These are phyloP conservation scores for Grosmannia huntii DNA, from an alignment of 2,329 filamentous ascomycete genomes.

Conservation along the genomic window DNA sequence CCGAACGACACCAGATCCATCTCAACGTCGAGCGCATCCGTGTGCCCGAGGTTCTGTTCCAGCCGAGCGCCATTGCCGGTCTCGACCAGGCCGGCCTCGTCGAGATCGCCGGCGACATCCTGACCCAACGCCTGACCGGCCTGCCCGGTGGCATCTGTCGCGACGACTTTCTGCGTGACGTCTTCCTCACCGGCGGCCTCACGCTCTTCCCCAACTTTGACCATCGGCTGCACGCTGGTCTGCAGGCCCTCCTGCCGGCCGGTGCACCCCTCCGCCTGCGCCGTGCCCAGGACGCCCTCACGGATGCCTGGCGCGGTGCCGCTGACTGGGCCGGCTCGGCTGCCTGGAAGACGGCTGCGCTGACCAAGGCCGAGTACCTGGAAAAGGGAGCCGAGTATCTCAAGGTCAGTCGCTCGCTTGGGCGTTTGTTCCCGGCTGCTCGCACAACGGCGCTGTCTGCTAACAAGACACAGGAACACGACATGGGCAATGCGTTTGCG, in stretches of 20 bases:
- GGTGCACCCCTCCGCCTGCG: slow-evolving; percentile 57
- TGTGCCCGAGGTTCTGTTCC: slow-evolving; percentile 86
- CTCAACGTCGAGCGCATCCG: slow-evolving; percentile 94
- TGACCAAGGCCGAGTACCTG: slow-evolving; percentile 70
- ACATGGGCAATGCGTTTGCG: slow-evolving; percentile 44
- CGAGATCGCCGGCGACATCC: slow-evolving; percentile 82
- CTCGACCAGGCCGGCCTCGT: slow-evolving; percentile 87
- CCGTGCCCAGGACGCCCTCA: slow-evolving; percentile 58
- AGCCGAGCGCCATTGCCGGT: slow-evolving; percentile 72
- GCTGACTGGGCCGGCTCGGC: slow-evolving; percentile 64
- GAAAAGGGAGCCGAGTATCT: slow-evolving; percentile 93
- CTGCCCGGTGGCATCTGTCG: slow-evolving; percentile 33
- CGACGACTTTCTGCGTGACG: slow-evolving; percentile 63
- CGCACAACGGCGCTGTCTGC: not conserved
- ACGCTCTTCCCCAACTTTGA: slow-evolving; percentile 80
- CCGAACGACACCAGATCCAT: slow-evolving; percentile 76
- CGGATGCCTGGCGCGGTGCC: slow-evolving; percentile 91
- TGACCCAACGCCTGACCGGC: slow-evolving; percentile 63
- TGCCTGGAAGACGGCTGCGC: slow-evolving; percentile 48
- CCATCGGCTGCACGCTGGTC: slow-evolving; percentile 60
- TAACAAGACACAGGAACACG: slow-evolving; percentile 41
- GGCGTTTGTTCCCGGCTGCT: too few relatives aligned
- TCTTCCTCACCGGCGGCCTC: slow-evolving; percentile 93
- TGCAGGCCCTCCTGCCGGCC: slow-evolving; percentile 59
- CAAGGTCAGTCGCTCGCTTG: slow-evolving; percentile 43